A percentile compares a stretch with the other conserved stretches of the same genome.
Evolutionary conservation across 192 early-diverging fungal genomes (phyloP).

Genomic region (Backusella tarrabulga): DNA sequence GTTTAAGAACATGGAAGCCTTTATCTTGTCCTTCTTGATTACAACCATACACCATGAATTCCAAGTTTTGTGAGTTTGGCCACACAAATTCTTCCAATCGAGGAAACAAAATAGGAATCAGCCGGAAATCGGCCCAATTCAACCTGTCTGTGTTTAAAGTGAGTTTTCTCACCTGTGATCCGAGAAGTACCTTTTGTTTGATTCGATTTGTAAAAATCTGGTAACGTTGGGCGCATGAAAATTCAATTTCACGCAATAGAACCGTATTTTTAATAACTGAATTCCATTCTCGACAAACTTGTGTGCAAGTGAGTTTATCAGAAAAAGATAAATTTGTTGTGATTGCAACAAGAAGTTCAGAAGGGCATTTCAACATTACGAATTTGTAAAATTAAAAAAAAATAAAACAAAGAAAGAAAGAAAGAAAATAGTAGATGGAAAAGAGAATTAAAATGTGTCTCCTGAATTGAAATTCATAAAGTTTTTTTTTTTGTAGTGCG

Average conservation of each 20-base stretch:
- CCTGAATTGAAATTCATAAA: background rate
- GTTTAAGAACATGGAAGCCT: background rate
- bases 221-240: background rate
- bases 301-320: background rate
- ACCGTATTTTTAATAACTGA: background rate
- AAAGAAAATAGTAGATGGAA: background rate
- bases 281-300: background rate
- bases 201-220: background rate
- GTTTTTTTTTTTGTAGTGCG: background rate
- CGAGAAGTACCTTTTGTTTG: background rate
- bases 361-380: background rate
- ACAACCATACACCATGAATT: background rate
- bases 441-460: background rate
- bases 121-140: background rate
- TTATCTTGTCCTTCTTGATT: background rate
- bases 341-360: background rate
- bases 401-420: background rate
- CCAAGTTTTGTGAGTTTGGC: background rate
- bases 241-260: background rate
- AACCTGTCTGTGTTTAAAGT: background rate
- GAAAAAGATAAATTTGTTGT: background rate
- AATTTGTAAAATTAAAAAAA: background rate
- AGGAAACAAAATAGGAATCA: background rate
- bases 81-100: background rate
- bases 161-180: background rate